Evolutionary conservation across 202 grass and related monocot species (phyloP).

Genomic region (Thinopyrum obtusiflorum): DNA sequence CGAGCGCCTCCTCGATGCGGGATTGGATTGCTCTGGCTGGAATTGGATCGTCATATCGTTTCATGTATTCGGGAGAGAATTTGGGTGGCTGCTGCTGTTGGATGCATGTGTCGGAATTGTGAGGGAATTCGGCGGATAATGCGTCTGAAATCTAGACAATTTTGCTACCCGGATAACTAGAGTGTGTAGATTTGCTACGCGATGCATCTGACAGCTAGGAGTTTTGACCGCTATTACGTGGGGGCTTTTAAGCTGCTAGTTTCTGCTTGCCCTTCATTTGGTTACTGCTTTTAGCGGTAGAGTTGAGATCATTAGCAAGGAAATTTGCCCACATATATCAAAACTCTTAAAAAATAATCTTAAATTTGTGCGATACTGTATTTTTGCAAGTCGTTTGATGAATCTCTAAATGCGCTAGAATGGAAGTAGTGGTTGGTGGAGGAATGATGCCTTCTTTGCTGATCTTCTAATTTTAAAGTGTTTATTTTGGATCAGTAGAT

Average conservation of each 20-base stretch:
- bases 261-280: not conserved
- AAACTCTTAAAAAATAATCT: not conserved
- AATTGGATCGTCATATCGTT: not conserved
- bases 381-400: not conserved
- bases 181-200: not conserved
- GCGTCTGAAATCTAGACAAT: not conserved
- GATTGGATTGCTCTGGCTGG: not conserved
- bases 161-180: constrained; percentile 9
- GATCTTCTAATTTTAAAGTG: not conserved
- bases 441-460: not conserved
- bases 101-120: not conserved
- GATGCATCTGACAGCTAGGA: not conserved
- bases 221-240: not conserved
- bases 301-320: not conserved
- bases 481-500: not conserved
- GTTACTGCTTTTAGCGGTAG: not conserved
- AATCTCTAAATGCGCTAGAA: not conserved
- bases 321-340: not conserved
- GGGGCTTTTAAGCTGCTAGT: not conserved
- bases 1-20: not conserved
- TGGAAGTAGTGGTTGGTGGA: not conserved
- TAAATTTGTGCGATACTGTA: not conserved
- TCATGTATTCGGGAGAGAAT: not conserved
- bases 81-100: not conserved
- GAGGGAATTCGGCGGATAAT: constrained; percentile 12